Base-by-base conservation (phyloP, 2,329 filamentous ascomycete genomes). In the Metarhizium humberi region DNA sequence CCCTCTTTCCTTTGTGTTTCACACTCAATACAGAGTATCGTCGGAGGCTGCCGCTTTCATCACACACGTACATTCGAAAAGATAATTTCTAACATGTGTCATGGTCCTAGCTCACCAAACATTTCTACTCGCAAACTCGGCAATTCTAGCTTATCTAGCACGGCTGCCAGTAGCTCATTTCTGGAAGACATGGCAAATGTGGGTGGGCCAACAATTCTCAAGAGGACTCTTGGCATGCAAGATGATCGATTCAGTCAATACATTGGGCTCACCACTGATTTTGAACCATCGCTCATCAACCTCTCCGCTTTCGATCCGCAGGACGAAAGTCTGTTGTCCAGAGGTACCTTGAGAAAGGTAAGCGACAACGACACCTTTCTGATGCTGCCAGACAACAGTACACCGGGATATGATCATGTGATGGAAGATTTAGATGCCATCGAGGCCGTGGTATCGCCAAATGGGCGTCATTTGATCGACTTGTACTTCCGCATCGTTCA, bases 401-500 rank as follows among this genome's bases (percentile, higher is more conserved):
- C 88, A 6, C 82, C 84, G 48, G 85, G 87, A 43, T 81, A 86
- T 66, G 85, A 88, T 64, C 87, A 88, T 70, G 79, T 88, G 61
- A 72, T 75, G 49, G 80, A 87, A 53, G 85, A 90, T 61, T 73
- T 84, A 60, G 84, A 86, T 60, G 84, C 84, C 59, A 84, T 95
- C 63, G 88, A 95, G 72, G 80, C 80, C 54, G 77, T 90, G 45
- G 86, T 95, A 38, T 80, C 83, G 25, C 87, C 88, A 3, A 81
- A 94, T 68, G 90, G 90, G n/a, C 83, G 84, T 55, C 81, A 80
- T 53, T 74, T 95, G 56, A 81, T 95, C 61, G 86, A 91, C 61
- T 74, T 94, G 43, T 95, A 92, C 75, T 95, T 95, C 67, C 79
- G 82, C 58, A 80, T 88, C 58, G 85, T 94, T 25, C 90, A 94